Conservation (phyloP, 1,284 basidiomycete species). For the Cryptococcus hybrid region DNA sequence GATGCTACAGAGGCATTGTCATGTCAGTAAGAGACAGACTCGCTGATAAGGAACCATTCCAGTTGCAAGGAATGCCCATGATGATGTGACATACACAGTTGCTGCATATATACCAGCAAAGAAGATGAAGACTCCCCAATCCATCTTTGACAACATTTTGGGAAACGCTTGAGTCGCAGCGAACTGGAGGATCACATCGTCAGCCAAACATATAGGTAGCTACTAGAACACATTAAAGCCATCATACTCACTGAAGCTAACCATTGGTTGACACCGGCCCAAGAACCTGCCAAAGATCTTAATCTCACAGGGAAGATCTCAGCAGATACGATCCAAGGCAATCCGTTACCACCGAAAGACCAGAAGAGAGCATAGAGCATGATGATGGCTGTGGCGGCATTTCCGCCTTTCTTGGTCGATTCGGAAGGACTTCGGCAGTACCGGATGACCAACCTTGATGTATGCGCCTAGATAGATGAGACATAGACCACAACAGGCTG, state of each 20-base stretch:
- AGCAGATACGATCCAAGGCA: constrained; percentile 28
- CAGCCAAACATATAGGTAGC: neutral
- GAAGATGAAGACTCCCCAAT: constrained; percentile 38
- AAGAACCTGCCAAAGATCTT: constrained; percentile 29
- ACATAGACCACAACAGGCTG: constrained; percentile 16
- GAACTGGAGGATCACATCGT: constrained; percentile 19
- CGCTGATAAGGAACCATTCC: too few relatives aligned
- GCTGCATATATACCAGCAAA: constrained; percentile 26
- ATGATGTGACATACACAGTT: too few relatives aligned
- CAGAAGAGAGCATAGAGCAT: constrained; percentile 30
- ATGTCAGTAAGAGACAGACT: neutral
- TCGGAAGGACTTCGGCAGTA: too few relatives aligned
- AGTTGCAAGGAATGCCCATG: too few relatives aligned
- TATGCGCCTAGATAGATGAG: constrained; percentile 29
- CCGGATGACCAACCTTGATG: constrained; percentile 25
- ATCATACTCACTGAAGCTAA: constrained; percentile 14
- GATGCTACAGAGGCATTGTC: constrained; percentile 3
- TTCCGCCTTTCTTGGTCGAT: constrained; percentile 23
- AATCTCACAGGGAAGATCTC: constrained; percentile 37
- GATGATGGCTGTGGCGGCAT: constrained; percentile 29
- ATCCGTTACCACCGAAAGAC: constrained; percentile 27
- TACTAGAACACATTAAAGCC: neutral
- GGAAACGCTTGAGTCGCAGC: constrained; percentile 31
- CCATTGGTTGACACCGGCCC: constrained; percentile 29
- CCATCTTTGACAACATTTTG: constrained; percentile 31